Conservation (phyloP, 2,329 filamentous ascomycete genomes). For the Xylogone sp. region DNA sequence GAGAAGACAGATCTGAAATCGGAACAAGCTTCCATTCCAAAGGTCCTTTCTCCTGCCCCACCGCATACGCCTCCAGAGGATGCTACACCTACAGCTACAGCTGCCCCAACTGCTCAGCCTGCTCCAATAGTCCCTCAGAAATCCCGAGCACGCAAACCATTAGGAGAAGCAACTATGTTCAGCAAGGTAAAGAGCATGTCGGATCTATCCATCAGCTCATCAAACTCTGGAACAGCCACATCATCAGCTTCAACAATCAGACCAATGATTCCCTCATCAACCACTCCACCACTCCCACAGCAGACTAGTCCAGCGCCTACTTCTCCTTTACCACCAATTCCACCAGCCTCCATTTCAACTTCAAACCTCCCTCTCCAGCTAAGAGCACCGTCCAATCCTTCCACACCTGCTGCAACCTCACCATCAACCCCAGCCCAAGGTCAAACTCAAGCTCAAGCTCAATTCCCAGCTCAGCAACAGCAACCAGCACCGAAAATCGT, state of each 20-base stretch:
- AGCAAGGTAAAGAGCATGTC: conserved; percentile 2
- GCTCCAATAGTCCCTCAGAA: conserved; percentile 15
- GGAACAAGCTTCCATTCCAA: conserved; percentile 8
- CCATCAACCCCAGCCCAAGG: neutral
- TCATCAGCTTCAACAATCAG: conserved; percentile 22
- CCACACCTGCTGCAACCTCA: neutral
- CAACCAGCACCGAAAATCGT: conserved; percentile 6
- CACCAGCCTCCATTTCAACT: neutral
- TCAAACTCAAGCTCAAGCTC: too few species aligned
- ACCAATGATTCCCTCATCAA: conserved; percentile 18
- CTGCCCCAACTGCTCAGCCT: too few species aligned
- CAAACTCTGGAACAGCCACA: conserved; percentile 15
- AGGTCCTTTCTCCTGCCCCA: conserved; percentile 16
- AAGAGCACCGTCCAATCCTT: too few species aligned
- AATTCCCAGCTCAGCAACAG: too few species aligned
- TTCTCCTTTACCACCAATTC: conserved; percentile 17
- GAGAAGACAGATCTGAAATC: conserved; percentile 16
- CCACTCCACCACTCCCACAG: conserved; percentile 20
- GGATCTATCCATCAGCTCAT: conserved; percentile 8
- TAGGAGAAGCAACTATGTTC: conserved; percentile 3
- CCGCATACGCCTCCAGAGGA: conserved; percentile 21
- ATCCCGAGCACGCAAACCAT: conserved; percentile 14
- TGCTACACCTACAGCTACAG: neutral
- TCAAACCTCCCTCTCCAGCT: neutral
- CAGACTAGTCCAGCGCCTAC: conserved; percentile 15